These are phyloP conservation scores for Breynia disticha DNA, from an alignment of 441 rosid species.

Conservation along the genomic window DNA sequence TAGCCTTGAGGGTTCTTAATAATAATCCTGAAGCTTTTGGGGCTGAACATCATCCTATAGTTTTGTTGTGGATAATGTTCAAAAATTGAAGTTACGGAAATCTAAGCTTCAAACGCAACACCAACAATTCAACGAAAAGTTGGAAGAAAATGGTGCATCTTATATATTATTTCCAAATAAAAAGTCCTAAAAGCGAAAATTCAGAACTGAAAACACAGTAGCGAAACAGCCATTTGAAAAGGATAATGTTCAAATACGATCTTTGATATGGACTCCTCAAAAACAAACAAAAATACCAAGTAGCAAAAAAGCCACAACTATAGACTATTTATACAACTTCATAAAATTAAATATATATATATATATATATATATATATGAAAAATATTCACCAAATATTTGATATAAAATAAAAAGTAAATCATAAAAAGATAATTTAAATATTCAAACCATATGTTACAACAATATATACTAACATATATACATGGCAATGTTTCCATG, in stretches of 20 bases:
- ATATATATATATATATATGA: no score
- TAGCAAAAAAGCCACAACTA: conserved; percentile 38
- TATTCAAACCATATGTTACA: no score
- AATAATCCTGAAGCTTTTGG: conserved; percentile 91
- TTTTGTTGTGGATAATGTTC: conserved; percentile 73
- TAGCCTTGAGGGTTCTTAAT: conserved; percentile 83
- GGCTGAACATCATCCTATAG: conserved; percentile 64
- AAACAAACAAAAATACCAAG: conserved; percentile 23
- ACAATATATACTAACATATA: no score
- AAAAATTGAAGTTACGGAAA: conserved; percentile 55
- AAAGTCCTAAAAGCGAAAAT: conserved; percentile 36
- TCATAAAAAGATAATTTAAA: no score
- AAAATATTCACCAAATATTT: no score
- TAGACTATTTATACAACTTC: no score
- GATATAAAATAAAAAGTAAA: no score
- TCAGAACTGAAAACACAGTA: conserved; percentile 21
- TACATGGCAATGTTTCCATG: no score
- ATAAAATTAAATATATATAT: no score
- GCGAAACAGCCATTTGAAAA: conserved; percentile 8
- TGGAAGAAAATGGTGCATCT: conserved; percentile 17
- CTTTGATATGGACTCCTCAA: conserved; percentile 9
- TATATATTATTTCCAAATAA: conserved; percentile 13
- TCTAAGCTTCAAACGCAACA: conserved; percentile 33
- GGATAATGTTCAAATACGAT: conserved; percentile 9
- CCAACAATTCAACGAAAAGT: conserved; percentile 21